Percentiles rank a stretch among this genome's conserved stretches.
These are phyloP conservation scores for Calonectria pseudoreteaudii DNA, from an alignment of 2,329 filamentous ascomycete genomes.

Conservation along the genomic window DNA sequence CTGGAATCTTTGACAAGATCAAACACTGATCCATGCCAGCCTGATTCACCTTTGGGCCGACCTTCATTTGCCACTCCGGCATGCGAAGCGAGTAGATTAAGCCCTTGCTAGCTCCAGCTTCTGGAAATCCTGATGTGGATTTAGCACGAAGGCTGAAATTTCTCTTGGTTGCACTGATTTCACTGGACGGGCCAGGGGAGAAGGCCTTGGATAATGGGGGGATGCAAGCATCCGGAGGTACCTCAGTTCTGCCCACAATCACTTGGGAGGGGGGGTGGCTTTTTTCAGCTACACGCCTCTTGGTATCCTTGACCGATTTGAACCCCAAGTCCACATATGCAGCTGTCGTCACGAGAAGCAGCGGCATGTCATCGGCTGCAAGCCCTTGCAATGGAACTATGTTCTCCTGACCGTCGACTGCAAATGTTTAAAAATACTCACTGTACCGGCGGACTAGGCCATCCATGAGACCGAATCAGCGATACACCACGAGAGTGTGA, in stretches of 20 bases:
- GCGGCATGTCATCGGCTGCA: constrained; percentile 10
- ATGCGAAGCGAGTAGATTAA: constrained; percentile 42
- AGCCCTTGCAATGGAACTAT: constrained; percentile 1
- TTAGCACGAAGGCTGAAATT: constrained; percentile 25
- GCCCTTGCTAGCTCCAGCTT: background rate
- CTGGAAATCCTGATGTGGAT: background rate
- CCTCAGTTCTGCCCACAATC: constrained; percentile 35
- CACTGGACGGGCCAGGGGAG: constrained; percentile 37
- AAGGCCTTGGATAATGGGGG: constrained; percentile 35
- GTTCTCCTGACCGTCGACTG: background rate
- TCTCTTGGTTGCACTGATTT: constrained; percentile 39
- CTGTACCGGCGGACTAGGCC: constrained; percentile 24
- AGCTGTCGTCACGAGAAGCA: constrained; percentile 22
- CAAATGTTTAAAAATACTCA: constrained; percentile 21
- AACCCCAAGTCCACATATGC: constrained; percentile 6
- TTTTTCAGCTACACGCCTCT: constrained; percentile 33
- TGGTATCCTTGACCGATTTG: background rate
- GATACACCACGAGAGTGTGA: constrained; percentile 42
- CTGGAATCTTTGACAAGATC: constrained; percentile 23
- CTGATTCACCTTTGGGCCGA: background rate
- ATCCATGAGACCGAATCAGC: constrained; percentile 26
- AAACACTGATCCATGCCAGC: constrained; percentile 27
- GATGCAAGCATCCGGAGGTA: constrained; percentile 43
- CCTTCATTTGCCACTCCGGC: constrained; percentile 40
- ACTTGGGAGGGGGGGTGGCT: constrained; percentile 31